Evolutionary conservation across 768 basidiomycete genomes (phyloP), one percentile per base, ranked within the genome.

Genomic region (Macrocybe gigantea): DNA sequence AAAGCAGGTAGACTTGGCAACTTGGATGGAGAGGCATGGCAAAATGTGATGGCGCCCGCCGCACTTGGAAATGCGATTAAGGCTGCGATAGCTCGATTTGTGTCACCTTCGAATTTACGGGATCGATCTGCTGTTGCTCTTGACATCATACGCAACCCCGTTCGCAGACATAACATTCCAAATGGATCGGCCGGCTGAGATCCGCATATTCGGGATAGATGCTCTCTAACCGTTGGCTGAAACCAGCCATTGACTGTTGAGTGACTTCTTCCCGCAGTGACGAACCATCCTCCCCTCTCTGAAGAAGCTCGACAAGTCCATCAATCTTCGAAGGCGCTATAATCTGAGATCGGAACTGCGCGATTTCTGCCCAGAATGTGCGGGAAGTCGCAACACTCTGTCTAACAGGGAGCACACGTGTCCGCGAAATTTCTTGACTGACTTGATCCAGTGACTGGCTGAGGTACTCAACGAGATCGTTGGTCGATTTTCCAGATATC

Each of bases 181-280:
- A 85, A 66, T 48, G 78, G 13, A 97, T 67, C 1, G 88, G 82
- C 33, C 67, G 60, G 38, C 71, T 75, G 48, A 98, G 72, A 64
- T 98, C 95, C 29, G 64, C 61, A 53, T 83, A 85, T 33, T 87
- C 82, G 0, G 71, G 60, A 62, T 95, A 96, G 15, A 75, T 76
- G 1, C 69, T 65, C 41, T 77, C 72, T 48, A 96, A 65, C 7
- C 95, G 80, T 42, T 82, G 86, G 34, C 74, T 66, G 59, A 98
- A 94, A 6, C 87, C 84, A 1, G 77, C 67, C 40, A 94, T 77
- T 3, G 91, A 87, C 38, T 84, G 79, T 60, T 96, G 93, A 29
- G 89, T 60, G 36, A 88, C 82, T 38, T 74, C 66, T 65, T 93
- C 91, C 13, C 82, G 80, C 34, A 71, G 62, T 5, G 56, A 38